A percentile compares a stretch with the other conserved stretches of the same genome.
Evolutionary conservation across 106 monocot species (phyloP).

Genomic region (Dendrobium nobile): DNA sequence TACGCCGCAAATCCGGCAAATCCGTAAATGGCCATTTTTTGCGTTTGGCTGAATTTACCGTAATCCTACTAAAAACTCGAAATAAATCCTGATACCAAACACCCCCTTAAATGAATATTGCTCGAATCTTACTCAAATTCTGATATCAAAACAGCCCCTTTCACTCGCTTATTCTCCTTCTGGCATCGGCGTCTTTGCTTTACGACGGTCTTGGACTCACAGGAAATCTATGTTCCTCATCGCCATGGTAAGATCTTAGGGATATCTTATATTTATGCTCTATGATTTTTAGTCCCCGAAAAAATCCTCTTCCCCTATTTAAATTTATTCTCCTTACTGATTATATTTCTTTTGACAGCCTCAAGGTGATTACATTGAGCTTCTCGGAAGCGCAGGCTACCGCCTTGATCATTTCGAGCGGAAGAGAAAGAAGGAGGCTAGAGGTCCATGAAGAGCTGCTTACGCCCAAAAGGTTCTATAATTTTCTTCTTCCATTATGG

Average conservation of each 20-base stretch:
- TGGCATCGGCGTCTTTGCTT: too few relatives aligned
- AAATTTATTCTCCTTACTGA: not conserved
- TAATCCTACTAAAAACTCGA: too few relatives aligned
- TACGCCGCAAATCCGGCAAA: too few relatives aligned
- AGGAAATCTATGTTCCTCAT: not conserved
- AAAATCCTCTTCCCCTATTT: not conserved
- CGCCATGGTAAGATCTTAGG: not conserved
- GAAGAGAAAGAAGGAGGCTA: constrained; percentile 92
- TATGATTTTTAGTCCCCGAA: not conserved
- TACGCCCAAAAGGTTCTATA: constrained; percentile 63
- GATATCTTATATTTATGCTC: not conserved
- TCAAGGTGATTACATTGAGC: constrained; percentile 96
- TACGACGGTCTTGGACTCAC: too few relatives aligned
- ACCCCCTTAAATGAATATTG: too few relatives aligned
- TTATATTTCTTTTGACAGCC: constrained; percentile 35
- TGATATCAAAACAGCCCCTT: too few relatives aligned
- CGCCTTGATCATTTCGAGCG: constrained; percentile 90
- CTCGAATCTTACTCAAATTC: too few relatives aligned
- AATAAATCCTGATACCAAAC: too few relatives aligned
- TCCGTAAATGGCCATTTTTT: too few relatives aligned
- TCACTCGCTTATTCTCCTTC: too few relatives aligned
- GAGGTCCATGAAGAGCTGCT: constrained; percentile 66
- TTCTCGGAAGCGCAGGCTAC: constrained; percentile 89
- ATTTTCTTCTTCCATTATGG: not conserved
- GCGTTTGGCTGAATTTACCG: too few relatives aligned